A percentile compares a stretch with the other conserved stretches of the same genome.
These are phyloP conservation scores for Fremontodendron californicum DNA, from an alignment of 345 rosid genomes.

Conservation along the genomic window DNA sequence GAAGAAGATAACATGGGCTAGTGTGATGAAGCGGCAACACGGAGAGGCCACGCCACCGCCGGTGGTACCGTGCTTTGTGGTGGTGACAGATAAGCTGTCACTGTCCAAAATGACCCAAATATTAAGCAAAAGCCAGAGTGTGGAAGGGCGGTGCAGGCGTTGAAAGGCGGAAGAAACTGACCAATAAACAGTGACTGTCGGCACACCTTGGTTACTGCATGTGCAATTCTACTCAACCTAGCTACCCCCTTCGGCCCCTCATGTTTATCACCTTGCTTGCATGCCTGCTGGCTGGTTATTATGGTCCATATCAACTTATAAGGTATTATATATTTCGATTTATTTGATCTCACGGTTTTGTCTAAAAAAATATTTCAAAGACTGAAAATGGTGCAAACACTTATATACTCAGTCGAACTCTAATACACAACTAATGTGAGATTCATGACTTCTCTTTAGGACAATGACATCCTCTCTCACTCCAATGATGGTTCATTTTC, in stretches of 20 bases:
- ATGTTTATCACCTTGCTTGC: background rate
- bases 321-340: too few species aligned
- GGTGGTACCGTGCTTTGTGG: conserved; percentile 19
- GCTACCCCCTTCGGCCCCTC: background rate
- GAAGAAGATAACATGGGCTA: background rate
- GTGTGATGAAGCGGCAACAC: conserved; percentile 13
- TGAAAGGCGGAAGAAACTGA: background rate
- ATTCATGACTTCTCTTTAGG: too few species aligned
- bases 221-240: background rate
- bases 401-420: too few species aligned
- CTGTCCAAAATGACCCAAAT: background rate
- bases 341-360: too few species aligned
- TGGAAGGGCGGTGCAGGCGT: background rate
- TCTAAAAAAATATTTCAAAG: too few species aligned
- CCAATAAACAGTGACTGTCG: conserved; percentile 25
- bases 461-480: too few species aligned
- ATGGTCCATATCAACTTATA: too few species aligned
- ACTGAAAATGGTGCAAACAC: too few species aligned
- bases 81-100: background rate
- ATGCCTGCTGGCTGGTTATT: background rate
- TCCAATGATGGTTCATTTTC: too few species aligned
- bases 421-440: too few species aligned
- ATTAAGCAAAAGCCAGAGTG: too few species aligned
- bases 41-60: conserved; percentile 19
- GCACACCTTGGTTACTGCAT: conserved; percentile 19